Evolutionary conservation across 495 filamentous ascomycete species (phyloP), one percentile per base, ranked within the genome.

Genomic region (Xylaria bambusicola): DNA sequence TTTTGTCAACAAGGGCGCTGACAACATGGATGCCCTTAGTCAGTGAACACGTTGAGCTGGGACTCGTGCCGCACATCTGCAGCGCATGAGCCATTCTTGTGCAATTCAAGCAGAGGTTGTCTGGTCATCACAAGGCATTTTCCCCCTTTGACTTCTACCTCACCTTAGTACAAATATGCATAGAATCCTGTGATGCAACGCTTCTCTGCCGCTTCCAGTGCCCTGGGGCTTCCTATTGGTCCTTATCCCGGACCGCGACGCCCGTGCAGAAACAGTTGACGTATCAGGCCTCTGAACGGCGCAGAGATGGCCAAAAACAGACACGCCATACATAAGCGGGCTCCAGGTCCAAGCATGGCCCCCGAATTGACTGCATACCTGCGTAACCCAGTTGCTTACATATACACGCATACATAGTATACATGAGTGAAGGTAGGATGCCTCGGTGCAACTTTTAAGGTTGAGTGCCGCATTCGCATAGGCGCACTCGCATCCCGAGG

Each of bases 241-340:
- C 5, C 52, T 42, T 44, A 21, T 31, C 3, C 12, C 13, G 36
- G 10, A 6, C 9, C 9, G 26, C 17, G 36, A 42, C 26, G 15
- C 41, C 52, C 38, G 26, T 29, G 52, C 36, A 44, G 52, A 54
- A 54, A 54, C 52, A 44, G 36, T 54, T 54, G 52, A 54, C 52
- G 52, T 54, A 54, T 54, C 52, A 54, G 36, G 52, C 26, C 52
- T n/a, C 38, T 38, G 26, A 26, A 31, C 10, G 52, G 38, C 52
- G 38, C 26, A 54, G 38, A 24, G 44, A 24, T 44, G 17, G 10
- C 52, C 52, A 54, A 54, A 54, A 42, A 42, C 36, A 54, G 52
- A 54, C 6, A 24, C 52, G 52, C 52, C 52, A 10, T 33, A 33
- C 29, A 53, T 33, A 21, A 53, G 20, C 21, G n/a, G 35, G 41